These are phyloP conservation scores for Aureobasidium vineae DNA, from an alignment of 2,329 filamentous ascomycete genomes.

Conservation along the genomic window DNA sequence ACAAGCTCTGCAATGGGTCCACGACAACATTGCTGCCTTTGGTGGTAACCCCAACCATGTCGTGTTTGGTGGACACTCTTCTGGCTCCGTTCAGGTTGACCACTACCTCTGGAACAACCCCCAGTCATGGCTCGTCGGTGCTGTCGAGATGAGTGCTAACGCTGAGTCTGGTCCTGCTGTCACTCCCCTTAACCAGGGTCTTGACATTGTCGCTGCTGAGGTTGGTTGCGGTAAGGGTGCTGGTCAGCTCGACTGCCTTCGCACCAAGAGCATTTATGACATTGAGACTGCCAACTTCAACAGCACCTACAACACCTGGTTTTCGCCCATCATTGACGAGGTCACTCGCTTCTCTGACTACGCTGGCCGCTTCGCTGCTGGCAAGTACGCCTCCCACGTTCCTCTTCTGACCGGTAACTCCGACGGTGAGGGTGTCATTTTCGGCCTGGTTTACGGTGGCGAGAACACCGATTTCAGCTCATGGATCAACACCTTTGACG, in stretches of 20 bases:
- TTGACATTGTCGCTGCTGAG: constrained; percentile 42
- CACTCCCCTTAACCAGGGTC: constrained; percentile 41
- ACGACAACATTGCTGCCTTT: constrained; percentile 23
- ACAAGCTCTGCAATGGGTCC: constrained; percentile 17
- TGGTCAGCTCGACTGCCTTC: constrained; percentile 44
- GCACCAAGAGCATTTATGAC: constrained; percentile 36
- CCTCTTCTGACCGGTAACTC: constrained; percentile 23
- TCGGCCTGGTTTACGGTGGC: constrained; percentile 20
- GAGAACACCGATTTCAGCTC: constrained; percentile 39
- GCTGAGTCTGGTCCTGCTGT: constrained; percentile 44
- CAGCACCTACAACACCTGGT: constrained; percentile 29
- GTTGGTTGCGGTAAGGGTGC: constrained; percentile 40
- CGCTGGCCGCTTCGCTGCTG: constrained; percentile 21
- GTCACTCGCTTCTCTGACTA: constrained; percentile 25
- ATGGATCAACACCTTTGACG: constrained; percentile 49
- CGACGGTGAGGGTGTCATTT: constrained; percentile 20
- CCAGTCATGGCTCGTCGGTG: constrained; percentile 21
- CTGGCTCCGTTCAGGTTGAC: constrained; percentile 36
- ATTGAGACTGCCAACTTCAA: constrained; percentile 40
- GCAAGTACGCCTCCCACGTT: constrained; percentile 23
- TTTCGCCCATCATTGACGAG: constrained; percentile 23
- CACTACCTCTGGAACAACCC: constrained; percentile 41
- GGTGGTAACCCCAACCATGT: constrained; percentile 22
- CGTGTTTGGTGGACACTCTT: constrained; percentile 39
- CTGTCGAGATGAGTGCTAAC: constrained; percentile 46